phyloP scores from a whole-genome alignment of 495 filamentous ascomycete species.

The Aspergillus bertholletiae region DNA sequence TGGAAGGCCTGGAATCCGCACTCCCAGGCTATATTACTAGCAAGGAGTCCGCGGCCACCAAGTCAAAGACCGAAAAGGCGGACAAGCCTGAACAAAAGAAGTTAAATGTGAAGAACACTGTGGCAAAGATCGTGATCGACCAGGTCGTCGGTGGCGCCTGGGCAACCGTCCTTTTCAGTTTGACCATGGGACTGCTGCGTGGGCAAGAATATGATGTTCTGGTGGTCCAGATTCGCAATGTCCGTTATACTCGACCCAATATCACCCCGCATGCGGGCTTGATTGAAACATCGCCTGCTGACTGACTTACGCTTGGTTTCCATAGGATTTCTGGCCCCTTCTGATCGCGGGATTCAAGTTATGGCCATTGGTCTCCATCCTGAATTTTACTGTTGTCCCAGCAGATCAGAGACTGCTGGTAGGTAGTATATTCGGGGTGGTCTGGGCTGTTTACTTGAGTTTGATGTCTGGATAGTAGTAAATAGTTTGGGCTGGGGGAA shows the following conservation, averaged over 20 bases:
- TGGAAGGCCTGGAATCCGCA: slow-evolving; percentile 46
- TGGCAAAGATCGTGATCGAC: slow-evolving; percentile 72
- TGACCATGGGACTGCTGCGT: slow-evolving; percentile 44
- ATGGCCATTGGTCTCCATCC: slow-evolving; percentile 74
- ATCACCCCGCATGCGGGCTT: too few species aligned
- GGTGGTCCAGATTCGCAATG: slow-evolving; percentile 29
- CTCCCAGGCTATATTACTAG: slow-evolving; percentile 49
- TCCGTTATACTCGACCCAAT: too few species aligned
- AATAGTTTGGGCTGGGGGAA: not conserved
- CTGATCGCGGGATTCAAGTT: slow-evolving; percentile 69
- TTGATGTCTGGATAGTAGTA: slow-evolving; percentile 40
- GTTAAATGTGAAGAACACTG: slow-evolving; percentile 65
- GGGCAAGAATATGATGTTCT: slow-evolving; percentile 26
- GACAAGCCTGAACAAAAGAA: slow-evolving; percentile 18
- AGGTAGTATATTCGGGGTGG: slow-evolving; percentile 68
- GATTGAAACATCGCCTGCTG: too few species aligned
- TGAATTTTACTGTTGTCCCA: slow-evolving; percentile 73
- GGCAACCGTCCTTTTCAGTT: slow-evolving; percentile 71
- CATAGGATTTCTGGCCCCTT: slow-evolving; percentile 62
- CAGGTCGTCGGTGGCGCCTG: slow-evolving; percentile 70
- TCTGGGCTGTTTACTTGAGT: slow-evolving; percentile 81
- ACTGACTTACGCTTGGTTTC: too few species aligned
- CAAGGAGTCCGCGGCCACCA: not conserved
- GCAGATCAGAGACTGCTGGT: slow-evolving; percentile 66
- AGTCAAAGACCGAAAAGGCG: slow-evolving; percentile 17